Base-by-base conservation (phyloP, 345 rosid species). In the Dimocarpus longan region DNA sequence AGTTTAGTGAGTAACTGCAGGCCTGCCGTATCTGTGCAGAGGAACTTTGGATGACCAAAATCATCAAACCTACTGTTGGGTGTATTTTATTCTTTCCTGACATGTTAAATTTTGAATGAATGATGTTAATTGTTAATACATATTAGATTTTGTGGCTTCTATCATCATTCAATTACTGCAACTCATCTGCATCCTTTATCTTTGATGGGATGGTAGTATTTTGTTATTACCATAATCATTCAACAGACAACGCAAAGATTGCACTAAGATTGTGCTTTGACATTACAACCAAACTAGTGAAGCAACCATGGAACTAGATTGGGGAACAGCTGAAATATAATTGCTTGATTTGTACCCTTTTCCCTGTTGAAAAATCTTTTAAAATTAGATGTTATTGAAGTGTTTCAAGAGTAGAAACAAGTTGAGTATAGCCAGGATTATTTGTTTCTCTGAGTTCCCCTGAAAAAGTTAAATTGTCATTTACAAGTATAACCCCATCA, bases 1-100 rank as follows among this genome's bases (percentile, higher is more conserved):
- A 64, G 65, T 66, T 65, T 81, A 19, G 54, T 66, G 56, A 44
- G 57, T 76, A 59, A 37, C 9, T 40, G 40, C 22, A 70, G 79
- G 52, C 68, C 78, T 28, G 68, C 82, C 5, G 32, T 75, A 5
- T 44, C 71, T 28, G 42, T 69, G 4, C 77, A 71, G 7, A 56
- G 77, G 37, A 78, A 79, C 46, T 78, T 71, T 12, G 68, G 75
- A 77, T 54, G 24, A 28, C 37, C 52, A 39, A 57, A 26, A 26
- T 26, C 28, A 28, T 54, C 21, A 54, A 54, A 54, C 40, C n/a
- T 46, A 21, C 10, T 22, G 50, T 42, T 22, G 56, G 39, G 43
- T 28, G 13, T 65, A 11, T 64, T 32, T 32, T 32, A 0, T 68
- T 7, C 18, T 48, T 48, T 11, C 8, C 37, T n/a, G 6, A 21